A percentile compares a stretch with the other conserved stretches of the same genome.
Conservation (phyloP, 208 protist genomes). For the Trypanosoma rangeli region DNA sequence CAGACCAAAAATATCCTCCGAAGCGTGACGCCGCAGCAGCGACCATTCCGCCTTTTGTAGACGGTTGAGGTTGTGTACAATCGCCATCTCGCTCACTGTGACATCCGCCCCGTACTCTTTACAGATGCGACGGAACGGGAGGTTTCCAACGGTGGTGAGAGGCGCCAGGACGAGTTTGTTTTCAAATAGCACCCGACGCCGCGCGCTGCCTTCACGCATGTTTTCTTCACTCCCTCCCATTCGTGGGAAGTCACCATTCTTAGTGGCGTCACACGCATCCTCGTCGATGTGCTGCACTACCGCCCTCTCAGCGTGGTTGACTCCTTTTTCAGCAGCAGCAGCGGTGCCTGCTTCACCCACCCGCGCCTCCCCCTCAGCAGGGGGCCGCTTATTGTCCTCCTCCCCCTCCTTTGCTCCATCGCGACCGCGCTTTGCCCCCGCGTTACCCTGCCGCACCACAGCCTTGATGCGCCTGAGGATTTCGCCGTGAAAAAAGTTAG, state of each 20-base stretch:
- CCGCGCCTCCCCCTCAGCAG: neutral
- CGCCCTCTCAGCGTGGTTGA: neutral
- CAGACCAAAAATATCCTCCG: slow-evolving; percentile 95
- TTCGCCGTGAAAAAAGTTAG: slow-evolving; percentile 72
- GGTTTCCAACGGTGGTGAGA: slow-evolving; percentile 98
- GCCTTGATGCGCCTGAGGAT: slow-evolving; percentile 59
- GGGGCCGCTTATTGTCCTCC: neutral
- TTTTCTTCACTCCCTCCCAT: slow-evolving; percentile 28
- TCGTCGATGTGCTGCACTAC: neutral
- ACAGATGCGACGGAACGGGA: slow-evolving; percentile 96
- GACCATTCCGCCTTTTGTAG: slow-evolving; percentile 91
- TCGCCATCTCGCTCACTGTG: slow-evolving; percentile 95
- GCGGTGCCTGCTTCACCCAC: neutral
- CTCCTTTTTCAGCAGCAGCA: neutral
- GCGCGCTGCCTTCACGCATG: slow-evolving; percentile 41
- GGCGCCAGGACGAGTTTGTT: slow-evolving; percentile 95
- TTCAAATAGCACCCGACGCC: slow-evolving; percentile 62
- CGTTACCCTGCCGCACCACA: slow-evolving; percentile 41
- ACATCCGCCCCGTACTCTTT: slow-evolving; percentile 92
- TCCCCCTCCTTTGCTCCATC: slow-evolving; percentile 10
- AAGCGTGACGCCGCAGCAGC: slow-evolving; percentile 92
- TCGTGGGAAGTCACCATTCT: slow-evolving; percentile 1
- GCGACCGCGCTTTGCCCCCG: slow-evolving; percentile 17
- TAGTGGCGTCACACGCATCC: neutral
- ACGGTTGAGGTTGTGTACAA: slow-evolving; percentile 86